phyloP scores from a whole-genome alignment of 2,329 filamentous ascomycete genomes.

The Cordyceps farinosa region DNA sequence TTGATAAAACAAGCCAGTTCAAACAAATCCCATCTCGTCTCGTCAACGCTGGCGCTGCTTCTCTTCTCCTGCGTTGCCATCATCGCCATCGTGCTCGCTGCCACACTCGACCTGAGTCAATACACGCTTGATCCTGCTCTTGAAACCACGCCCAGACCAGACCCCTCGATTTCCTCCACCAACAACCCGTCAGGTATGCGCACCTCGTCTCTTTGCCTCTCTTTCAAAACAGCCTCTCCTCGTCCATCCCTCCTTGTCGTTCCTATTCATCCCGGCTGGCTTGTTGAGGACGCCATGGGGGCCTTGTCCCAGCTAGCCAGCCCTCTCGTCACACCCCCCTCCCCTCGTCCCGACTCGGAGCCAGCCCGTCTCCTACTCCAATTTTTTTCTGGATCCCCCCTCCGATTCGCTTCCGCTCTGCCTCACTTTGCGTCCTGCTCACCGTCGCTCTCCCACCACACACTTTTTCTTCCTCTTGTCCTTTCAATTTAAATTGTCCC shows the following conservation, averaged over 20 bases:
- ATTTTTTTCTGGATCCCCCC: conserved; percentile 16
- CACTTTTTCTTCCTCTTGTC: not conserved
- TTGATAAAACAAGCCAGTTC: too few species aligned
- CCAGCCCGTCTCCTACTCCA: conserved; percentile 8
- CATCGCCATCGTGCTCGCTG: conserved; percentile 9
- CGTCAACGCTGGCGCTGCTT: conserved; percentile 6
- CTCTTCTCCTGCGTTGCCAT: not conserved
- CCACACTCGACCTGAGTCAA: conserved; percentile 8
- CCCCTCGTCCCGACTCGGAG: conserved; percentile 2
- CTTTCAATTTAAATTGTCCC: not conserved
- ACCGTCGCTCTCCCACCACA: not conserved
- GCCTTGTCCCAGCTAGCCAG: not conserved
- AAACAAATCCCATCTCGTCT: not conserved
- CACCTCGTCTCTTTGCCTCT: not conserved
- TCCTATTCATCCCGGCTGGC: conserved; percentile 11
- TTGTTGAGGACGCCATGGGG: conserved; percentile 5
- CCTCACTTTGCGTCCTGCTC: conserved; percentile 11
- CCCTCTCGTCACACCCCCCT: not conserved
- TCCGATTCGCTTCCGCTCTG: conserved; percentile 14
- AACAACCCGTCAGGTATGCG: conserved; percentile 6
- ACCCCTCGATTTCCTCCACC: not conserved
- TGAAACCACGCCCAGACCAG: conserved; percentile 7
- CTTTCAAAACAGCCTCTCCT: conserved; percentile 6
- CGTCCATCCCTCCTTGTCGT: not conserved
- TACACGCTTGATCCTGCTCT: not conserved